phyloP scores from a whole-genome alignment of 805 yeast species.

The Pichia paraexigua region DNA sequence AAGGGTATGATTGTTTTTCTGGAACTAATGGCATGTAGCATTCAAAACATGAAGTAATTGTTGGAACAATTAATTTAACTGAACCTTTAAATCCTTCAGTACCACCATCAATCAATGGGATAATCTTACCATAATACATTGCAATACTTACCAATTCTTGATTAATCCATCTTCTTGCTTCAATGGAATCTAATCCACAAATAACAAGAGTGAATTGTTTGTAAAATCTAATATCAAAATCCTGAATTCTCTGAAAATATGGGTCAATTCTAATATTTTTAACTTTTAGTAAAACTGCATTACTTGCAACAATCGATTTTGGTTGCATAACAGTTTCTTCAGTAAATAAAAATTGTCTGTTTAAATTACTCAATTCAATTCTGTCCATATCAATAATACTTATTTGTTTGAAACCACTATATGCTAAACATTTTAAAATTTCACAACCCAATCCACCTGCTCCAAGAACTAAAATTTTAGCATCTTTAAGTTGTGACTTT shows the following conservation, averaged over 20 bases:
- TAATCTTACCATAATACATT: slow-evolving; percentile 38
- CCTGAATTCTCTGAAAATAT: slow-evolving; percentile 57
- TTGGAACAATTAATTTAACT: slow-evolving; percentile 77
- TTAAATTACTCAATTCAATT: slow-evolving; percentile 66
- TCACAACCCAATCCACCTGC: slow-evolving; percentile 87
- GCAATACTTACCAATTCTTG: slow-evolving; percentile 57
- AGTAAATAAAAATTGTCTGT: slow-evolving; percentile 68
- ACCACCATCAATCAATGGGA: slow-evolving; percentile 87
- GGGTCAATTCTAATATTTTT: slow-evolving; percentile 36
- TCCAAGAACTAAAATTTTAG: slow-evolving; percentile 47
- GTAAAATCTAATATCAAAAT: slow-evolving; percentile 55
- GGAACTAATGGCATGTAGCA: slow-evolving; percentile 76
- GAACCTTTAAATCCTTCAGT: slow-evolving; percentile 94
- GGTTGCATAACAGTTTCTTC: slow-evolving; percentile 52
- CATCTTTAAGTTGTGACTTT: slow-evolving; percentile 10
- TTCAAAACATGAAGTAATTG: slow-evolving; percentile 84
- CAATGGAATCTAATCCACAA: slow-evolving; percentile 85
- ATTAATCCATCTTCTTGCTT: slow-evolving; percentile 89
- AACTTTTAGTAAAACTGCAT: slow-evolving; percentile 40
- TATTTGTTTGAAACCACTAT: slow-evolving; percentile 58
- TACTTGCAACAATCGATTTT: slow-evolving; percentile 61
- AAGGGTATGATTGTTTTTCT: slow-evolving; percentile 62
- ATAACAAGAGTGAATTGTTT: slow-evolving; percentile 61
- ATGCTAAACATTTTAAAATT: slow-evolving; percentile 61
- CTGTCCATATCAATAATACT: slow-evolving; percentile 79